Evolutionary conservation across 2,329 filamentous ascomycete species (phyloP).

Genomic region (Tolypocladium inflatum): DNA sequence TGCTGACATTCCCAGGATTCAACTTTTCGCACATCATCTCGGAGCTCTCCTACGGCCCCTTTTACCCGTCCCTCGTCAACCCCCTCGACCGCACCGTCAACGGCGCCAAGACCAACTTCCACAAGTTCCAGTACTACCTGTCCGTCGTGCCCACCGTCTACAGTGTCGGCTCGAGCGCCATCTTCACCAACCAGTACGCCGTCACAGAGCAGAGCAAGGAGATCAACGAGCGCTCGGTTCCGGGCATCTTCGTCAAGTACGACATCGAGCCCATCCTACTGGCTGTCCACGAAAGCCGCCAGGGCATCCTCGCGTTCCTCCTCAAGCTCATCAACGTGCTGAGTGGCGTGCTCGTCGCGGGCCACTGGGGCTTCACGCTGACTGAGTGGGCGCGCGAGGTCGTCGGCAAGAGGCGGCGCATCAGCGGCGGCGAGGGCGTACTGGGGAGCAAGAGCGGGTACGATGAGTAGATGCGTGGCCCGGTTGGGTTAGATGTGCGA

Average conservation of each 20-base stretch:
- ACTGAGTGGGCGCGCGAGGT: slow-evolving; percentile 62
- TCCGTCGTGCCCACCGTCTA: slow-evolving; percentile 93
- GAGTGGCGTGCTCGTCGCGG: slow-evolving; percentile 82
- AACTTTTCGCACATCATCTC: slow-evolving; percentile 97
- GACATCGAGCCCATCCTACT: slow-evolving; percentile 94
- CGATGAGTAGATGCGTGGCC: slow-evolving; percentile 7
- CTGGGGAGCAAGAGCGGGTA: slow-evolving; percentile 36
- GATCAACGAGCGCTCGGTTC: slow-evolving; percentile 61
- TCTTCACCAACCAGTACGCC: slow-evolving; percentile 96
- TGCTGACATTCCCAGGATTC: slow-evolving; percentile 51
- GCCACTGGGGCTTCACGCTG: slow-evolving; percentile 86
- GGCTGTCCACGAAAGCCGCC: slow-evolving; percentile 72
- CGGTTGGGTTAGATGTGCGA: background rate
- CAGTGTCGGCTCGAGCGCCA: slow-evolving; percentile 55
- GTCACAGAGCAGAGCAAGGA: slow-evolving; percentile 78
- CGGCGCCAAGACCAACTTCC: slow-evolving; percentile 65
- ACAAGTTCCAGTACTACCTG: slow-evolving; percentile 97
- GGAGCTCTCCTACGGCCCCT: slow-evolving; percentile 94
- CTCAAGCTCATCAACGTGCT: slow-evolving; percentile 86
- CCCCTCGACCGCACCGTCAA: slow-evolving; percentile 89
- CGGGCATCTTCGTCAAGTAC: slow-evolving; percentile 96
- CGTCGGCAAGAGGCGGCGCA: slow-evolving; percentile 37
- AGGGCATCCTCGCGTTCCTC: slow-evolving; percentile 62
- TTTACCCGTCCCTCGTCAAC: slow-evolving; percentile 88
- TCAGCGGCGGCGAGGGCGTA: slow-evolving; percentile 36